Conservation (phyloP, 1,284 basidiomycete genomes). For the Chiua sp. region DNA sequence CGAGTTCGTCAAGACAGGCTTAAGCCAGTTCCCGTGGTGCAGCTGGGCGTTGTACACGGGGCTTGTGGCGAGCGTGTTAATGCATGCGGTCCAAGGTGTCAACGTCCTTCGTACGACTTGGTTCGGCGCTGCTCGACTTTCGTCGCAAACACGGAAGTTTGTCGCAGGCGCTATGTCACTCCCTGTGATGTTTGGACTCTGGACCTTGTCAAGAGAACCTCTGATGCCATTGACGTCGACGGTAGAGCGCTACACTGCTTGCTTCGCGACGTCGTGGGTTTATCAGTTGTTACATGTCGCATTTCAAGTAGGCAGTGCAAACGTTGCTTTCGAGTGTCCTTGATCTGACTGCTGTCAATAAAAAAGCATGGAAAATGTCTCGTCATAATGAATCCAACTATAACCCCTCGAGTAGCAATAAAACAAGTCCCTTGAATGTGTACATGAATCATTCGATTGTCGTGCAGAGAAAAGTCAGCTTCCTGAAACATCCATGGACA, state of each 20-base stretch:
- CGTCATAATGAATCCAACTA: neutral
- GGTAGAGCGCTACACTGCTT: conserved; percentile 50
- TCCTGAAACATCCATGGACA: conserved; percentile 10
- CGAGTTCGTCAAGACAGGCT: conserved; percentile 72
- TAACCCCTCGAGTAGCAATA: neutral
- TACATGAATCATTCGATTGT: neutral
- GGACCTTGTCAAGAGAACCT: conserved; percentile 58
- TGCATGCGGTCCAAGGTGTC: conserved; percentile 66
- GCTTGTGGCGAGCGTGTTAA: conserved; percentile 53
- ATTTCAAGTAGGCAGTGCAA: neutral
- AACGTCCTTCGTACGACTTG: conserved; percentile 55
- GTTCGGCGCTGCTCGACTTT: conserved; percentile 18
- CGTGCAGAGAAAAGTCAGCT: neutral
- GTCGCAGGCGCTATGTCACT: conserved; percentile 42
- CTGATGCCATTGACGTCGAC: conserved; percentile 57
- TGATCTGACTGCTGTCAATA: neutral
- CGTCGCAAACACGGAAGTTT: conserved; percentile 37
- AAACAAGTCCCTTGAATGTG: neutral
- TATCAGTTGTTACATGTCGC: conserved; percentile 24
- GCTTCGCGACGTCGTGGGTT: conserved; percentile 32
- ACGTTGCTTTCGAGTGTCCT: neutral
- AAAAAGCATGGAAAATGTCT: neutral
- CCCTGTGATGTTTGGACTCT: conserved; percentile 61
- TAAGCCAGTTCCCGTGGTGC: conserved; percentile 62
- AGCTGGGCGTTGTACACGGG: conserved; percentile 65